These are phyloP conservation scores for Apocynum venetum DNA, from an alignment of 257 asterid genomes.

Conservation along the genomic window DNA sequence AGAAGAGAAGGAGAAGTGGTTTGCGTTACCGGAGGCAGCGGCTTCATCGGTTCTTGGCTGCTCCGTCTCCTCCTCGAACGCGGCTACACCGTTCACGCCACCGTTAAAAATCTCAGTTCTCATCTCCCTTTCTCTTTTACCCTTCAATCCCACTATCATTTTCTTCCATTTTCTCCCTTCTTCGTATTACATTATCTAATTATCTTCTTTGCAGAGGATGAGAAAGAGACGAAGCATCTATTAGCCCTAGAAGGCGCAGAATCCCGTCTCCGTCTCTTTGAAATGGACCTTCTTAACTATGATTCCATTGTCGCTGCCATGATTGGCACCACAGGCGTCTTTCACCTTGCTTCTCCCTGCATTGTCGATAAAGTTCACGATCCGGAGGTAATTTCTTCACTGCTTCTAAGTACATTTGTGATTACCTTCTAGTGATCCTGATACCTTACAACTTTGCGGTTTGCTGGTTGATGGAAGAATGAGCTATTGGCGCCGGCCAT, in stretches of 20 bases:
- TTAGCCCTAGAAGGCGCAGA: constrained; percentile 60
- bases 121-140: not conserved
- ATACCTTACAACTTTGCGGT: not conserved
- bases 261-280: constrained; percentile 60
- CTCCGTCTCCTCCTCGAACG: constrained; percentile 73
- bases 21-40: constrained; percentile 89
- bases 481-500: constrained; percentile 79
- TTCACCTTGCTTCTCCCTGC: constrained; percentile 81
- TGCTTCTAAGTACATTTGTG: no score
- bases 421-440: not conserved
- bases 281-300: constrained; percentile 64
- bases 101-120: constrained; percentile 62
- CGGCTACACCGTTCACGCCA: constrained; percentile 87
- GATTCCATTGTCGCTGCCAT: constrained; percentile 61
- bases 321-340: constrained; percentile 55
- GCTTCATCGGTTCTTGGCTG: constrained; percentile 77
- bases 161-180: not conserved
- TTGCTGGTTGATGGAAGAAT: constrained; percentile 28
- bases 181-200: not conserved
- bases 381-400: constrained; percentile 49
- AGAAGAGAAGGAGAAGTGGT: constrained; percentile 47
- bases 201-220: constrained; percentile 45
- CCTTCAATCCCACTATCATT: not conserved
- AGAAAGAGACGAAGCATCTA: constrained; percentile 75
- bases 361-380: constrained; percentile 48